Evolutionary conservation across 257 asterid genomes (phyloP).

Genomic region (Solanum paucissectum): DNA sequence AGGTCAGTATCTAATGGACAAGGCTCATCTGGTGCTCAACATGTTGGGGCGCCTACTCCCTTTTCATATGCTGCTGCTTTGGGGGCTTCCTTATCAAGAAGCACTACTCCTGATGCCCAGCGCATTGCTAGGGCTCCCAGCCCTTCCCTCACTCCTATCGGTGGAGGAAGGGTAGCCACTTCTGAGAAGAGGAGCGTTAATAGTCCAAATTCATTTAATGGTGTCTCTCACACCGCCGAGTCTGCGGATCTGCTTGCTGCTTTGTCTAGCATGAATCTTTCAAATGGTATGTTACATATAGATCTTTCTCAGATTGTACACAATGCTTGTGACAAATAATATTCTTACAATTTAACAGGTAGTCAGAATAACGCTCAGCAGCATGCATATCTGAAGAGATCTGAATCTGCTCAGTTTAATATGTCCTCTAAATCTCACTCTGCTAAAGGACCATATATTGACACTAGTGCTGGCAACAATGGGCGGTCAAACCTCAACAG

Average conservation of each 20-base stretch:
- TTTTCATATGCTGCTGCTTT: conserved; percentile 88
- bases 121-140: conserved; percentile 80
- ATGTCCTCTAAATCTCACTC: conserved; percentile 22
- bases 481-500: conserved; percentile 11
- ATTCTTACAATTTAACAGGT: conserved; percentile 35
- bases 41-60: conserved; percentile 39
- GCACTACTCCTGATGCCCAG: conserved; percentile 93
- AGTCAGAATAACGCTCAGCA: conserved; percentile 43
- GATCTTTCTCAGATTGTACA: conserved; percentile 31
- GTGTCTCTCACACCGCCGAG: conserved; percentile 38
- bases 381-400: conserved; percentile 31
- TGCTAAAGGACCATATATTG: conserved; percentile 17
- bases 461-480: conserved; percentile 21
- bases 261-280: conserved; percentile 70
- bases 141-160: conserved; percentile 86
- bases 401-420: conserved; percentile 31
- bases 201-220: conserved; percentile 49
- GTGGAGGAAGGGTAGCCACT: conserved; percentile 55
- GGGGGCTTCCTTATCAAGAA: conserved; percentile 86
- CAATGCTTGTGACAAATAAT: not conserved
- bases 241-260: conserved; percentile 69
- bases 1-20: conserved; percentile 36
- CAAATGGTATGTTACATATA: conserved; percentile 43
- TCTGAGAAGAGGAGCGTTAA: conserved; percentile 52
- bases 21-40: conserved; percentile 43